phyloP scores from a whole-genome alignment of 2,329 filamentous ascomycete species.

The Ceratocystis cacaofunesta region DNA sequence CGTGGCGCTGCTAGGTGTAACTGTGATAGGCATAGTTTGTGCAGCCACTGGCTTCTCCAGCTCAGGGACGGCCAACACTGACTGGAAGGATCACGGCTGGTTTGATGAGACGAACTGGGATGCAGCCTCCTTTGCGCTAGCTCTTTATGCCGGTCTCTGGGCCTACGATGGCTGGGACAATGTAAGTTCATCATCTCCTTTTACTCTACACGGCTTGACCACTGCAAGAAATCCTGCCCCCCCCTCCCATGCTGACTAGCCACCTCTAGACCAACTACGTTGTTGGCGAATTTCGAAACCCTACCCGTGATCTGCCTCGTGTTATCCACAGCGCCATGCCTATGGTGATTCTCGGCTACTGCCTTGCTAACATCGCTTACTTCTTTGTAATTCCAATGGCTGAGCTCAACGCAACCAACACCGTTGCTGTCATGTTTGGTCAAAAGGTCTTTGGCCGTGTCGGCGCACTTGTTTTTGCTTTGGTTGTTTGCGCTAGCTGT shows the following conservation, averaged over 20 bases:
- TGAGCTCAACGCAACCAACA: conserved; percentile 76
- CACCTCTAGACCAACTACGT: conserved; percentile 56
- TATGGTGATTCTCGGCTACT: conserved; percentile 76
- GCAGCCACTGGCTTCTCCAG: conserved; percentile 71
- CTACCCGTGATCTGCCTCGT: conserved; percentile 72
- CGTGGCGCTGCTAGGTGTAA: conserved; percentile 71
- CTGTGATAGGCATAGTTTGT: conserved; percentile 76
- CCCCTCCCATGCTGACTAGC: conserved; percentile 17
- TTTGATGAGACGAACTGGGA: conserved; percentile 73
- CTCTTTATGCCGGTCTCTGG: conserved; percentile 90
- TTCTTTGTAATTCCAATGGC: conserved; percentile 78
- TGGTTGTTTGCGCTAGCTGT: conserved; percentile 81
- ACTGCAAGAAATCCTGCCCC: neutral
- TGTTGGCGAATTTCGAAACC: conserved; percentile 89
- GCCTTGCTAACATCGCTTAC: conserved; percentile 84
- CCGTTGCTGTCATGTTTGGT: conserved; percentile 90
- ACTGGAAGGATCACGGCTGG: conserved; percentile 82
- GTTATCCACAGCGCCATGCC: conserved; percentile 97
- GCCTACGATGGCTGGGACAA: conserved; percentile 99
- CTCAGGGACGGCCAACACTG: conserved; percentile 56
- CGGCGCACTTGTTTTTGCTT: conserved; percentile 69
- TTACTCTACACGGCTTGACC: neutral
- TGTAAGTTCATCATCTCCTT: conserved; percentile 38
- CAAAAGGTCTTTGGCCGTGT: conserved; percentile 73
- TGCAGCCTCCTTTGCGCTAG: conserved; percentile 78